Conservation (phyloP, 371 early-diverging fungal genomes). For the Dinochytrium kinnereticum region DNA sequence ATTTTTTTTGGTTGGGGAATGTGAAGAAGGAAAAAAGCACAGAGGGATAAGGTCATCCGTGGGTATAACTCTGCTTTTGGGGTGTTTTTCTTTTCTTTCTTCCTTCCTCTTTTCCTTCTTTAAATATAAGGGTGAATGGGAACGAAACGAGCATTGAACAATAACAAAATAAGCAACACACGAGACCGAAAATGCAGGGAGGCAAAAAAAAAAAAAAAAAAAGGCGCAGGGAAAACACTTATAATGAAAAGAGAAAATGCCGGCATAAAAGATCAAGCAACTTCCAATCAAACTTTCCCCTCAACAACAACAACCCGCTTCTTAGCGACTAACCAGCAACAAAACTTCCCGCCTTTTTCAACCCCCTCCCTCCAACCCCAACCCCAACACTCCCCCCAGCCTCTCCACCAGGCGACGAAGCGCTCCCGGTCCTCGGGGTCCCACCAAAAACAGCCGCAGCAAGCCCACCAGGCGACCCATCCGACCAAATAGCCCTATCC, state of each 20-base stretch:
- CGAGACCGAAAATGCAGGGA: not conserved
- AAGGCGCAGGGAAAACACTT: not conserved
- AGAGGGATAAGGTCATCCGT: too few relatives aligned
- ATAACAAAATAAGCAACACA: not conserved
- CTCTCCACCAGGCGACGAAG: not conserved
- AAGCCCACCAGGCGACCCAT: not conserved
- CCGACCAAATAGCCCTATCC: constrained; percentile 33
- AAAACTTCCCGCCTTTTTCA: constrained; percentile 3
- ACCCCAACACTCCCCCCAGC: not conserved
- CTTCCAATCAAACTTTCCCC: not conserved
- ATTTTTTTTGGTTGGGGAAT: too few relatives aligned
- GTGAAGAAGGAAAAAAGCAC: too few relatives aligned
- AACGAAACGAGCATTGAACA: too few relatives aligned
- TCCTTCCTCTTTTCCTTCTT: too few relatives aligned
- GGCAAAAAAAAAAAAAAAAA: not conserved
- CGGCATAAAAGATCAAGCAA: not conserved
- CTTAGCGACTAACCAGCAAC: not conserved
- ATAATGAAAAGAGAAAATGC: not conserved
- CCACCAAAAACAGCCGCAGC: not conserved
- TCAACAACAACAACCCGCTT: not conserved
- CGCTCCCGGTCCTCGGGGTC: not conserved
- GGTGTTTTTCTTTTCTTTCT: too few relatives aligned
- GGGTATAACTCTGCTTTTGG: too few relatives aligned
- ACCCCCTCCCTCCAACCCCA: not conserved
- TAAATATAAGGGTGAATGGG: too few relatives aligned